Evolutionary conservation across 805 yeast genomes (phyloP).

Genomic region (Peterozyma xylosa): DNA sequence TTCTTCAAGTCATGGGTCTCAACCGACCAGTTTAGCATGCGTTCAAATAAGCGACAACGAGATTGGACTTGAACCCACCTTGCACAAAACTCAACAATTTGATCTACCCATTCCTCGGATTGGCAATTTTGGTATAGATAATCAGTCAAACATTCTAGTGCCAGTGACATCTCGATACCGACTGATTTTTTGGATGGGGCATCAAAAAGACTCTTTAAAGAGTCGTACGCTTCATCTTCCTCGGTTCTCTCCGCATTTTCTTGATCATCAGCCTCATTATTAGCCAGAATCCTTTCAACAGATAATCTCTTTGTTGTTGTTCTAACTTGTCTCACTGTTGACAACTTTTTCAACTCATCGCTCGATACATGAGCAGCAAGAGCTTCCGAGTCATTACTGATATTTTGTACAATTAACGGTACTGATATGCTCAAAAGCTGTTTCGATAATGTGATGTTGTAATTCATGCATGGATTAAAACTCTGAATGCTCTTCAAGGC

Average conservation of each 20-base stretch:
- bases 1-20: constrained; percentile 27
- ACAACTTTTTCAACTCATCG: constrained; percentile 7
- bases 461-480: constrained; percentile 30
- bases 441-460: constrained; percentile 21
- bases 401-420: constrained; percentile 20
- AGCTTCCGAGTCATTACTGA: constrained; percentile 4
- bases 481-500: constrained; percentile 31
- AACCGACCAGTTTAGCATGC: constrained; percentile 6
- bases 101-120: constrained; percentile 41
- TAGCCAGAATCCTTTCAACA: neutral
- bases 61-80: constrained; percentile 77
- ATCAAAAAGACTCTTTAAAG: constrained; percentile 56
- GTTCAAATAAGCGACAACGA: constrained; percentile 37
- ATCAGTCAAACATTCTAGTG: constrained; percentile 45
- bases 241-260: constrained; percentile 13
- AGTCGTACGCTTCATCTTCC: constrained; percentile 14
- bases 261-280: constrained; percentile 1
- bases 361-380: constrained; percentile 9
- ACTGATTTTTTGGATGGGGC: constrained; percentile 41
- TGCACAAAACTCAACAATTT: constrained; percentile 56
- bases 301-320: constrained; percentile 15
- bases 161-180: constrained; percentile 40
- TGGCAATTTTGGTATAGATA: constrained; percentile 25
- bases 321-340: constrained; percentile 20
- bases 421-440: constrained; percentile 26